Evolutionary conservation across 176 grass and related monocot species (phyloP), one percentile per base, ranked within the genome.

Genomic region (Typha latifolia): DNA sequence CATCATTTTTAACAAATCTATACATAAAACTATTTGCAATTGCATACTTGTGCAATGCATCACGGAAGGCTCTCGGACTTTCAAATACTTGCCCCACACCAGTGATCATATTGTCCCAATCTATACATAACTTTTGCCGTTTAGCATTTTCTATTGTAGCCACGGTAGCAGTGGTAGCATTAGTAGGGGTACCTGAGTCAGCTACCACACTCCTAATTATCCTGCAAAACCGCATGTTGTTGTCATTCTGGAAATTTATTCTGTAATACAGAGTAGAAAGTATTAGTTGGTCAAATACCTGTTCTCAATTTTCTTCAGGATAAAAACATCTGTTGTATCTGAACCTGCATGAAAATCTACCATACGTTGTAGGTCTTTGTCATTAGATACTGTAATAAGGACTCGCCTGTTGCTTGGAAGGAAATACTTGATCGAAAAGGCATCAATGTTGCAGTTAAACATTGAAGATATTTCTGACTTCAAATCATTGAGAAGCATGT

Each of bases 341-440:
- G 86, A 89, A 49, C 79, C 77, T 1, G 79, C 78, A 85, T 87
- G 89, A 82, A 99, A 99, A 72, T 99, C 89, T 72, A 99, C 86
- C 94, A 99, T 99, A 63, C 94, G 85, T 11, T 9, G 71, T 12
- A 99, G 69, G 48, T 99, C 94, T 80, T 93, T 99, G 81, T 99
- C 86, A 72, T 99, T 99, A 61, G 94, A 90, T 24, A 99, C 79
- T 68, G 94, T 93, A 69, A 99, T 99, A 62, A 89, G 78, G 12
- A 89, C 93, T 52, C 80, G 87, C 50, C 75, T 86, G 66, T 99
- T 99, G 64, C 75, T 93, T 11, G 94, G 94, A 64, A 99, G 94
- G 66, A 99, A 99, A 79, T 99, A 99, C 66, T 99, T 99, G 49
- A 93, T 90, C 22, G 77, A 72, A 18, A 79, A 80, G 32, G 77